Conservation (phyloP, 108 stramenopile genomes). For the Pelagomonas calceolata region DNA sequence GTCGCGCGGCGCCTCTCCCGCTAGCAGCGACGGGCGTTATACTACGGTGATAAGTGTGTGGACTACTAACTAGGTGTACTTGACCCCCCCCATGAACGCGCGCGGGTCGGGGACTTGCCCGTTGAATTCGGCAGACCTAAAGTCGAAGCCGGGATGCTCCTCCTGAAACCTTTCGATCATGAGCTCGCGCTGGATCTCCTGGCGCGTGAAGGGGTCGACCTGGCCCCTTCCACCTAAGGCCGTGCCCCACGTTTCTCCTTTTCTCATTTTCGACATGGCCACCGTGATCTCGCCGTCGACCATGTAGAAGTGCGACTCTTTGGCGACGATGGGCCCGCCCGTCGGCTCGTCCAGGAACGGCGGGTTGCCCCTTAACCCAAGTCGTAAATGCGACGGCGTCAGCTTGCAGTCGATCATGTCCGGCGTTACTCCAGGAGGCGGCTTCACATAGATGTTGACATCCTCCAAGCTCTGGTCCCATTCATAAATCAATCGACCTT, state of each 20-base stretch:
- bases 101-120: conserved; percentile 89
- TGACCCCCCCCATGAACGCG: conserved; percentile 90
- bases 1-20: too few relatives aligned
- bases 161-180: conserved; percentile 88
- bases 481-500: conserved; percentile 68
- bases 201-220: conserved; percentile 54
- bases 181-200: conserved; percentile 70
- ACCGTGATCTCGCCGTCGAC: conserved; percentile 55
- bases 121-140: conserved; percentile 88
- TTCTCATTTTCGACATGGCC: conserved; percentile 48
- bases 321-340: conserved; percentile 58
- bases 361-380: conserved; percentile 42
- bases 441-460: conserved; percentile 64
- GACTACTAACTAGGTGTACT: too few relatives aligned
- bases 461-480: conserved; percentile 91
- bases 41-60: too few relatives aligned
- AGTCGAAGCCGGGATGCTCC: conserved; percentile 93
- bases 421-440: conserved; percentile 38
- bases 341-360: conserved; percentile 75
- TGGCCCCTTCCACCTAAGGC: conserved; percentile 5
- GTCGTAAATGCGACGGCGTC: conserved; percentile 17
- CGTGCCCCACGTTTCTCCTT: conserved; percentile 54
- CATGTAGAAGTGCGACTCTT: conserved; percentile 68
- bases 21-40: too few relatives aligned
- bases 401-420: conserved; percentile 33